These are phyloP conservation scores for Ascochyta lentis DNA, from an alignment of 2,329 filamentous ascomycete species.

Conservation along the genomic window DNA sequence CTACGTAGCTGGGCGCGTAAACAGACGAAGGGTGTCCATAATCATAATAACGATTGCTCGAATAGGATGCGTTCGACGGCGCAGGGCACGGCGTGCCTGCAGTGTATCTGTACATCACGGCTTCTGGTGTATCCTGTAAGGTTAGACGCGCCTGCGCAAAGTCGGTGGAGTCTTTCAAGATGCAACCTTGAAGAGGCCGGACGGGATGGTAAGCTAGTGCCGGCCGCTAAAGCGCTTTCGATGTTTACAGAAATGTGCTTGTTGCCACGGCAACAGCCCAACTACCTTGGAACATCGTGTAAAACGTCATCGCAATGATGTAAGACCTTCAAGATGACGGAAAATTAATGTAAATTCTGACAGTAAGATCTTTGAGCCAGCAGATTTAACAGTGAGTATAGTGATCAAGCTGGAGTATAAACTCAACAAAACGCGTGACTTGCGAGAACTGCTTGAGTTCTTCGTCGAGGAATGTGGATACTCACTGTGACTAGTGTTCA, in stretches of 20 bases:
- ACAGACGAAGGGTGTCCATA: conserved; percentile 33
- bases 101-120: conserved; percentile 44
- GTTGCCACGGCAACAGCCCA: conserved; percentile 9
- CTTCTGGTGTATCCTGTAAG: conserved; percentile 9
- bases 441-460: too few species aligned
- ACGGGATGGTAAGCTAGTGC: conserved; percentile 13
- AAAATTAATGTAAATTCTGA: background rate
- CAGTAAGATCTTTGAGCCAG: background rate
- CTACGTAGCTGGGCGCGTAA: conserved; percentile 44
- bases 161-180: conserved; percentile 16
- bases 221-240: conserved; percentile 7
- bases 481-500: too few species aligned
- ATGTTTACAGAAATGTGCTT: conserved; percentile 6
- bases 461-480: too few species aligned
- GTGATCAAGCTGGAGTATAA: too few species aligned
- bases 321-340: background rate
- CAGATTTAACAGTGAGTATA: too few species aligned
- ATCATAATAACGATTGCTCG: conserved; percentile 34
- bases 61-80: conserved; percentile 33
- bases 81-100: conserved; percentile 48
- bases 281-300: conserved; percentile 1
- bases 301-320: conserved; percentile 10
- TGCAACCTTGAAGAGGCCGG: conserved; percentile 3
- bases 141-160: conserved; percentile 29
- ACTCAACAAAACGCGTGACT: too few species aligned